phyloP scores from a whole-genome alignment of 495 filamentous ascomycete species.

The Hyaloscypha finlandica region DNA sequence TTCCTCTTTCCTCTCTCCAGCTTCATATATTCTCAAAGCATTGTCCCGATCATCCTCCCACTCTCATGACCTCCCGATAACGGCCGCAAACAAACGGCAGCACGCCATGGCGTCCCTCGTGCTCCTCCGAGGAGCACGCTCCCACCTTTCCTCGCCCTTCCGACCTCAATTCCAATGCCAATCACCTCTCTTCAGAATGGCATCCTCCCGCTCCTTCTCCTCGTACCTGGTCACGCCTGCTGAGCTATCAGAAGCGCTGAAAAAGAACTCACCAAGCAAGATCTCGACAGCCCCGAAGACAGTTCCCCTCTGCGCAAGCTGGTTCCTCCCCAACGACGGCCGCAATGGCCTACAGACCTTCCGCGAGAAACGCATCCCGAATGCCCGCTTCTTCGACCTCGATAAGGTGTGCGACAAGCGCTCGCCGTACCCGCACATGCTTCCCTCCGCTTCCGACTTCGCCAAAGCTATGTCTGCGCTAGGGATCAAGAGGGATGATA shows the following conservation, averaged over 20 bases:
- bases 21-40: background rate
- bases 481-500: slow-evolving; percentile 83
- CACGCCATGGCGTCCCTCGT: slow-evolving; percentile 18
- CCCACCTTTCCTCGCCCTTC: background rate
- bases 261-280: slow-evolving; percentile 70
- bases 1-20: slow-evolving; percentile 9
- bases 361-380: slow-evolving; percentile 74
- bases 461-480: slow-evolving; percentile 84
- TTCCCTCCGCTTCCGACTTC: slow-evolving; percentile 78
- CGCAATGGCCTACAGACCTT: slow-evolving; percentile 79
- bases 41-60: background rate
- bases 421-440: slow-evolving; percentile 95
- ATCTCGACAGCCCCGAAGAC: slow-evolving; percentile 77
- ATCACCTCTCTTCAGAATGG: slow-evolving; percentile 12
- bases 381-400: slow-evolving; percentile 93
- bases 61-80: slow-evolving; percentile 24
- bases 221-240: slow-evolving; percentile 84
- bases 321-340: slow-evolving; percentile 93
- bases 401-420: slow-evolving; percentile 85
- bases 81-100: slow-evolving; percentile 5
- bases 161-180: slow-evolving; percentile 15
- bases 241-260: slow-evolving; percentile 77
- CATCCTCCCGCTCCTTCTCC: slow-evolving; percentile 53
- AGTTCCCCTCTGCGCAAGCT: slow-evolving; percentile 86
- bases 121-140: slow-evolving; percentile 8